phyloP scores from a whole-genome alignment of 2,329 filamentous ascomycete genomes.

The Sordariomycetes sp. region DNA sequence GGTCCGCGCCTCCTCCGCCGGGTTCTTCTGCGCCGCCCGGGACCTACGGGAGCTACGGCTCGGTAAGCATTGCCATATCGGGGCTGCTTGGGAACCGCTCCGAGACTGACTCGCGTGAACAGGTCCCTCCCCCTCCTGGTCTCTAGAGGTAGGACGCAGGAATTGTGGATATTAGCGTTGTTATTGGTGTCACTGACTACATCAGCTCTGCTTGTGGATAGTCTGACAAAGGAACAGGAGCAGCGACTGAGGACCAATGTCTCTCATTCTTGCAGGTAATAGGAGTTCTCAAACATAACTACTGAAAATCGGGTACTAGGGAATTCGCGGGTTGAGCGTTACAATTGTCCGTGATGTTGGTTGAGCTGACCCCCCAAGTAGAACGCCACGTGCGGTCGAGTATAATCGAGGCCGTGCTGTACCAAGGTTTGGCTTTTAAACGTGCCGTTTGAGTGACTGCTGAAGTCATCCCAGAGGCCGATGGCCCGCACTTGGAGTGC shows the following conservation, averaged over 20 bases:
- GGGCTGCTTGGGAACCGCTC: not conserved
- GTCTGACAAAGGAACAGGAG: not conserved
- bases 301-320: not conserved
- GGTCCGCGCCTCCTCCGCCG: conserved; percentile 36
- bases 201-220: not conserved
- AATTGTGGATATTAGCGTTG: not conserved
- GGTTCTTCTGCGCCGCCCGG: conserved; percentile 40
- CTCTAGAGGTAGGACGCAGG: conserved; percentile 14
- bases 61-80: conserved; percentile 31
- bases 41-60: conserved; percentile 39
- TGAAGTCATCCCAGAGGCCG: not conserved
- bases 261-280: not conserved
- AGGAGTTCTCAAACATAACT: not conserved
- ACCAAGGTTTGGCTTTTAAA: not conserved
- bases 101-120: not conserved
- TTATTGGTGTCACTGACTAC: not conserved
- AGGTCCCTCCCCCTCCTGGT: conserved; percentile 45
- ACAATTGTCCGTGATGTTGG: not conserved
- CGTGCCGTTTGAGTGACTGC: not conserved
- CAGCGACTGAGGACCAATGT: not conserved
- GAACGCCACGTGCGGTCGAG: not conserved
- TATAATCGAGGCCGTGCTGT: not conserved
- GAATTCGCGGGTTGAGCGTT: not conserved
- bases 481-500: not conserved
- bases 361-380: not conserved